Evolutionary conservation across 1,139 yeast genomes (phyloP).

Genomic region (Eremothecium coryli): DNA sequence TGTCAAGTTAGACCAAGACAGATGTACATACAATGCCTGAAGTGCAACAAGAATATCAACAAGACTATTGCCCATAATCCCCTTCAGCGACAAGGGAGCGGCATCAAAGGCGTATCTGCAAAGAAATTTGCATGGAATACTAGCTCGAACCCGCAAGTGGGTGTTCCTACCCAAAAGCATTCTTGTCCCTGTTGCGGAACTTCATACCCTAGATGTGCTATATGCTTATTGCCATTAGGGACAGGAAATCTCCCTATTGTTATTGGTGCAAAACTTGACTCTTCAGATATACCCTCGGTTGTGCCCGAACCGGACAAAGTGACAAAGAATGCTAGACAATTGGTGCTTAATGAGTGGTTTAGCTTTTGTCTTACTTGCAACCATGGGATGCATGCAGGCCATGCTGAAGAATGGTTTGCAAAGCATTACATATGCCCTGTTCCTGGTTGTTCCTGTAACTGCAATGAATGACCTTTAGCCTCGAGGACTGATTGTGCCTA

Average conservation of each 20-base stretch:
- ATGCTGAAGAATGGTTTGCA: conserved; percentile 92
- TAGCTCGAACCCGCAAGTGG: conserved; percentile 10
- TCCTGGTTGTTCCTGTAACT: conserved; percentile 81
- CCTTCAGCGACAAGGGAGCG: conserved; percentile 9
- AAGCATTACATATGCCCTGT: conserved; percentile 87
- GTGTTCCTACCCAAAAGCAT: conserved; percentile 26
- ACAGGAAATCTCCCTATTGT: conserved; percentile 39
- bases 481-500: no score
- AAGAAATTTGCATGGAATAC: conserved; percentile 16
- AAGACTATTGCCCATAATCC: conserved; percentile 18
- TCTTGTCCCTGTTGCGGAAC: conserved; percentile 82
- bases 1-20: conserved; percentile 57
- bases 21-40: conserved; percentile 66
- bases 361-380: conserved; percentile 85
- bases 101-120: conserved; percentile 6
- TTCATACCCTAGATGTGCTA: conserved; percentile 85
- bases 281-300: conserved; percentile 12
- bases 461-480: conserved; percentile 43
- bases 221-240: conserved; percentile 77
- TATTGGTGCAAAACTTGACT: conserved; percentile 19
- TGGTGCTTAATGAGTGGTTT: conserved; percentile 50
- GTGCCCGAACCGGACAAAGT: conserved; percentile 7
- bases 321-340: conserved; percentile 18
- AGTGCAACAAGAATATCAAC: conserved; percentile 67
- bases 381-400: conserved; percentile 91